A percentile compares a stretch with the other conserved stretches of the same genome.
These are phyloP conservation scores for Hsuehochloa calcarea DNA, from an alignment of 176 grass and related monocot genomes.

Conservation along the genomic window DNA sequence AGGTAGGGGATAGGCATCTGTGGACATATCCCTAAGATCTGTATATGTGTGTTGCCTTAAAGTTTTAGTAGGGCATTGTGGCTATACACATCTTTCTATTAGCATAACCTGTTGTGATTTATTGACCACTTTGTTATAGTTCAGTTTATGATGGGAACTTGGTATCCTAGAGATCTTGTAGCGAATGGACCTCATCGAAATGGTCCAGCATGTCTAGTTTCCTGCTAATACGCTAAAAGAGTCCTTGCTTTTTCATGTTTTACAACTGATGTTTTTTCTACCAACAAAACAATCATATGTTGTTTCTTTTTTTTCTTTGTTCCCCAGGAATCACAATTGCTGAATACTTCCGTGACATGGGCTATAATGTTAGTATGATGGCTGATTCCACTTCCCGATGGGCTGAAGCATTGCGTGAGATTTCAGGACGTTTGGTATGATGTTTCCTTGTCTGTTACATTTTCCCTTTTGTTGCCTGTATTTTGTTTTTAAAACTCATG, in stretches of 20 bases:
- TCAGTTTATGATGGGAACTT: constrained; percentile 8
- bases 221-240: constrained; percentile 8
- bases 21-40: background rate
- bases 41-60: background rate
- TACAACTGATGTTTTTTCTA: background rate
- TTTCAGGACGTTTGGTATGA: constrained; percentile 59
- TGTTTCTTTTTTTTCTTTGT: background rate
- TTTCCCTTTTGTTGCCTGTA: constrained; percentile 1
- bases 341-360: constrained; percentile 93
- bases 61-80: background rate
- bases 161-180: background rate
- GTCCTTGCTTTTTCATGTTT: background rate
- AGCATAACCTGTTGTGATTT: background rate
- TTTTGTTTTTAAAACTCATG: background rate
- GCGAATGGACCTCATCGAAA: background rate
- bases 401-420: constrained; percentile 76
- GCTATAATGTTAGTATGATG: constrained; percentile 97
- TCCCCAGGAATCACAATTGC: constrained; percentile 74
- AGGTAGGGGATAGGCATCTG: background rate
- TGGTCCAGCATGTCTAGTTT: background rate
- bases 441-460: background rate
- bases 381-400: constrained; percentile 85
- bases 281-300: background rate
- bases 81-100: background rate
- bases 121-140: background rate